Conservation (phyloP, 495 filamentous ascomycete genomes). For the Peziza echinospora region DNA sequence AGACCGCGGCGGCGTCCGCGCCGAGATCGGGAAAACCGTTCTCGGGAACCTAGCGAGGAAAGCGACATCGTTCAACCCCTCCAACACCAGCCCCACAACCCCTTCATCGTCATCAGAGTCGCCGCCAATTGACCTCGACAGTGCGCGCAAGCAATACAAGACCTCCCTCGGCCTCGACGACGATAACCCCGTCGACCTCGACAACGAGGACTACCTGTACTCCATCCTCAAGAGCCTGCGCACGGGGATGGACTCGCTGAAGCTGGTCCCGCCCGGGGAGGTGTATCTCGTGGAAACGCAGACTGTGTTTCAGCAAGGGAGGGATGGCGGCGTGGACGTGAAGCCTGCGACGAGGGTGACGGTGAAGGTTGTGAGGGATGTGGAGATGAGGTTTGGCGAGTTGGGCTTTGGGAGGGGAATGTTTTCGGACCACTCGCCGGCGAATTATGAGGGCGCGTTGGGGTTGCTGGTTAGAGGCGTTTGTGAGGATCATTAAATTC, state of each 20-base stretch:
- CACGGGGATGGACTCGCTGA: constrained; percentile 44
- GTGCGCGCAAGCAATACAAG: too few relatives aligned
- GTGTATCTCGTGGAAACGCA: constrained; percentile 50
- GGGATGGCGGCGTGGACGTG: constrained; percentile 13
- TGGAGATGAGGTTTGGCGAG: constrained; percentile 40
- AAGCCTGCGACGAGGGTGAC: constrained; percentile 27
- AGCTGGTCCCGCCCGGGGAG: constrained; percentile 55
- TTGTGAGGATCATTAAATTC: constrained; percentile 2
- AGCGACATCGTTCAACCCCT: background rate
- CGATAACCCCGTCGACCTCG: constrained; percentile 27
- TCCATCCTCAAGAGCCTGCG: constrained; percentile 43
- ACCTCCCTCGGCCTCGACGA: constrained; percentile 3
- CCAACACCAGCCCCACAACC: constrained; percentile 1
- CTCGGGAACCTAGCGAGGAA: constrained; percentile 2
- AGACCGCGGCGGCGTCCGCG: constrained; percentile 41
- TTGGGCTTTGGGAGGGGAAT: constrained; percentile 48
- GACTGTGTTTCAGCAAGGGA: constrained; percentile 27
- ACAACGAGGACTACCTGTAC: constrained; percentile 50
- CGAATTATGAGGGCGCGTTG: constrained; percentile 43
- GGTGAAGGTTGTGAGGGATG: constrained; percentile 39
- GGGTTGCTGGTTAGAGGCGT: constrained; percentile 30
- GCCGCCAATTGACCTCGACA: constrained; percentile 27
- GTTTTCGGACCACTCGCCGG: constrained; percentile 59
- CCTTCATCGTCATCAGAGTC: constrained; percentile 27
- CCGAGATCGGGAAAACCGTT: constrained; percentile 42